phyloP scores from a whole-genome alignment of 352 stramenopile species.

The Thraustochytrium sp. region DNA sequence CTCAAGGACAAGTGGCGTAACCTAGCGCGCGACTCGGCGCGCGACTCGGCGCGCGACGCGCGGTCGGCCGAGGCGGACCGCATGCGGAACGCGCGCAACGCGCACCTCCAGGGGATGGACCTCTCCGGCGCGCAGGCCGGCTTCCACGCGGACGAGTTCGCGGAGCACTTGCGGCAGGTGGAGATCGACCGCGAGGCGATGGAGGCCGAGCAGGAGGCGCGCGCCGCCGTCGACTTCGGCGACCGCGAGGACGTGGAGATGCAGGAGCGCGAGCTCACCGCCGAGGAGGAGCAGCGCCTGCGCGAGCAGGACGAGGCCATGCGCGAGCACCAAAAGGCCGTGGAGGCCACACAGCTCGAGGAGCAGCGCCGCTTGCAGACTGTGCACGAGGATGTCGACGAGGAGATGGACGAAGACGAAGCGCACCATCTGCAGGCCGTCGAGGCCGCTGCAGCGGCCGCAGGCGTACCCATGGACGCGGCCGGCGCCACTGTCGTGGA shows the following conservation, averaged over 20 bases:
- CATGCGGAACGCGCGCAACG: not conserved
- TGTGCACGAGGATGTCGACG: not conserved
- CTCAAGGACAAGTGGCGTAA: slow-evolving; percentile 41
- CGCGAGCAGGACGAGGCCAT: not conserved
- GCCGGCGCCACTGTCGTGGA: not conserved
- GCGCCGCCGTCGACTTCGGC: not conserved
- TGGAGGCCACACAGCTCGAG: slow-evolving; percentile 8
- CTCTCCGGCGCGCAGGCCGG: not conserved
- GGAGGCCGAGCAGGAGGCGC: not conserved
- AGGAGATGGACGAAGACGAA: slow-evolving; percentile 30
- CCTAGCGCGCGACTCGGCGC: not conserved
- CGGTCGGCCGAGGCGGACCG: not conserved
- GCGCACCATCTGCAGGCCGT: not conserved
- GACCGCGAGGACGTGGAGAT: not conserved
- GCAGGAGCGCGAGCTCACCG: not conserved
- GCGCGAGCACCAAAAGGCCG: slow-evolving; percentile 9
- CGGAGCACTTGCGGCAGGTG: not conserved
- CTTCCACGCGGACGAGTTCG: not conserved
- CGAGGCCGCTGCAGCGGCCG: not conserved
- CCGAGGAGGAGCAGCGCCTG: not conserved
- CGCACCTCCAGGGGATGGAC: not conserved
- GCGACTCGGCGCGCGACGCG: not conserved
- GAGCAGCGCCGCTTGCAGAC: not conserved
- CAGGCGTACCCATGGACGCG: not conserved
- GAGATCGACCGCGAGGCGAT: not conserved